Base-by-base conservation (phyloP, 805 yeast genomes). In the Spathaspora hagerdaliae region DNA sequence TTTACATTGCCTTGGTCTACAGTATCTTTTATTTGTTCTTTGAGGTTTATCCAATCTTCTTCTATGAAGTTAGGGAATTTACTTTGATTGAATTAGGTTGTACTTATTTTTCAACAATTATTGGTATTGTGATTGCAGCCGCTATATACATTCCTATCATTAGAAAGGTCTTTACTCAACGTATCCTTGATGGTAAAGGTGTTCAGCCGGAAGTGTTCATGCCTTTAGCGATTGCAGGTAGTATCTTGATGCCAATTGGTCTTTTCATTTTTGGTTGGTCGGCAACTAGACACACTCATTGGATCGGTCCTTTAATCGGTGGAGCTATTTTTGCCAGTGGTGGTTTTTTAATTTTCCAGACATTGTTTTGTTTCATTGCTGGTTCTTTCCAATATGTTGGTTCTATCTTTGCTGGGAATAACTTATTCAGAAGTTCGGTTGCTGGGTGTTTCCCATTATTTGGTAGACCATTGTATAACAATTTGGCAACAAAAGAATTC, bases 371-470 rank as follows among this genome's bases (percentile, higher is more conserved):
- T 50, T 80, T 79, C 49, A 60, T 81, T 48, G 74, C 75, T 1
- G 60, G 65, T 47, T 67, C 78, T 6, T 81, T 75, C 75, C 61
- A 75, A 44, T 75, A 72, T 56, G 51, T 77, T 49, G 83, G 83
- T 1, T 78, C 84, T 1, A 84, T 77, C 2, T 79, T 75, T 59
- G 85, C 85, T 5, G 78, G 81, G 35, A 80, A 79, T 54, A 76
- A 68, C 34, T 61, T 81, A 26, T 69, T 72, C 48, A 72, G 86
- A 44, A 67, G 79, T 6, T 61, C 62, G 2, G 71, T 75, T 51
- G 86, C 83, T 1, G 78, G 80, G 49, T 77, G 74, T 2, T 82
- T 82, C 68, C 86, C 87, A 36, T 67, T 85, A 42, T 83, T 85
- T 60, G 85, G 86, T 6, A 57, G 69, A 34, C 77, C 78, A 31